These are phyloP conservation scores for Penstemon eatonii DNA, from an alignment of 257 asterid genomes.

Conservation along the genomic window DNA sequence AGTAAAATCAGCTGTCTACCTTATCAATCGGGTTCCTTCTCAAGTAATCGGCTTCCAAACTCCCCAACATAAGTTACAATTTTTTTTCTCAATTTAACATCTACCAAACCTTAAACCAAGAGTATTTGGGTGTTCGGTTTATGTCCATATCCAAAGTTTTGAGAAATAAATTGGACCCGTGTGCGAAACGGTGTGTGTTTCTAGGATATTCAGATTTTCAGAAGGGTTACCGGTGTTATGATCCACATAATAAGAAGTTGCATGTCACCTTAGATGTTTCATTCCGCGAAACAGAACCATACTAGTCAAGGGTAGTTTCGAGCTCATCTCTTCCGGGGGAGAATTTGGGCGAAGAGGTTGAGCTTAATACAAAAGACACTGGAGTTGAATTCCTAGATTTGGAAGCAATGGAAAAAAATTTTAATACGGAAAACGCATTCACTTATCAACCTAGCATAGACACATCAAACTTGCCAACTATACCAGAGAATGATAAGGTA, in stretches of 20 bases:
- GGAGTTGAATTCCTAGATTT: not conserved
- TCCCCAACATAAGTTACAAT: slow-evolving; percentile 14
- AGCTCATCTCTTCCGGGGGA: not conserved
- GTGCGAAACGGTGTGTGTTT: slow-evolving; percentile 13
- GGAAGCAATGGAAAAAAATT: not conserved
- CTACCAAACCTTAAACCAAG: slow-evolving; percentile 19
- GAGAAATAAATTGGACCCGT: slow-evolving; percentile 13
- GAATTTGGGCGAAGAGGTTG: not conserved
- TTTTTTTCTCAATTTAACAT: not conserved
- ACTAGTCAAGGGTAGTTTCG: not conserved
- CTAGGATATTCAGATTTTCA: slow-evolving; percentile 21
- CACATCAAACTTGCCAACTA: not conserved
- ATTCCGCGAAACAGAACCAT: not conserved
- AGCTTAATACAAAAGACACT: not conserved
- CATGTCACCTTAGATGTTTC: slow-evolving; percentile 1
- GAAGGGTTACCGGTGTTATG: slow-evolving; percentile 27
- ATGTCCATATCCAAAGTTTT: slow-evolving; percentile 21
- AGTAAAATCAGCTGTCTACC: slow-evolving; percentile 4
- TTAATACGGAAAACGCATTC: not conserved
- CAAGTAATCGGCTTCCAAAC: slow-evolving; percentile 17
- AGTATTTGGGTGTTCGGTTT: slow-evolving; percentile 17
- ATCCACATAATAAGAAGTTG: slow-evolving; percentile 1
- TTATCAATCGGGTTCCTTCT: slow-evolving; percentile 17
- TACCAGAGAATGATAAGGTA: too few relatives aligned
- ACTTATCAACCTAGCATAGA: too few relatives aligned